phyloP scores from a whole-genome alignment of 192 early-diverging fungal genomes.

The Backusella parvicylindrica region DNA sequence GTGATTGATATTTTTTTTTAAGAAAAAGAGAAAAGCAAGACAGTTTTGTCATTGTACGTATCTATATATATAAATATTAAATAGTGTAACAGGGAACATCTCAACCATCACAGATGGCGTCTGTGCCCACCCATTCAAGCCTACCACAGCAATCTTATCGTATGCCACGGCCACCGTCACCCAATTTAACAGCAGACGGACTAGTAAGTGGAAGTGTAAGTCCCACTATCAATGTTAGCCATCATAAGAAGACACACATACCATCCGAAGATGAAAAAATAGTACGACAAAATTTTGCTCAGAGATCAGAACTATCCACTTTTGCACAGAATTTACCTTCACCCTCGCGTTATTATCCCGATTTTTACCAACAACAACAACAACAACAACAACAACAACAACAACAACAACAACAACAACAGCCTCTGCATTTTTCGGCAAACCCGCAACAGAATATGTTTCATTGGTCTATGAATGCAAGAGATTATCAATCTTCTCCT shows the following conservation, averaged over 20 bases:
- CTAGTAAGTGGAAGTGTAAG: not conserved
- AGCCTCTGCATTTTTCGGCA: constrained; percentile 64
- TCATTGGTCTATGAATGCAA: constrained; percentile 57
- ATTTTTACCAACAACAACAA: constrained; percentile 54
- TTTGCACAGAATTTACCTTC: constrained; percentile 70
- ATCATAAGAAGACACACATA: constrained; percentile 8
- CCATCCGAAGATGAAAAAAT: not conserved
- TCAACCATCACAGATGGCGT: not conserved
- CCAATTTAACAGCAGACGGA: not conserved
- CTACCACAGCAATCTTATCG: not conserved
- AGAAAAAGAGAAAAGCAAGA: not conserved
- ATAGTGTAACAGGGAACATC: not conserved
- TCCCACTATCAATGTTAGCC: constrained; percentile 16
- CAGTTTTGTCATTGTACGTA: not conserved
- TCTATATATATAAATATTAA: not conserved
- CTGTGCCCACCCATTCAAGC: not conserved
- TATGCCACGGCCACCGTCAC: not conserved
- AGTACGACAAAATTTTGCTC: not conserved
- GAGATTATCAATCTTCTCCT: constrained; percentile 50
- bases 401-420: not conserved
- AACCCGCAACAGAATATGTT: constrained; percentile 67
- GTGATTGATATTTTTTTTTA: not conserved
- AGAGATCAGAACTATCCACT: constrained; percentile 38
- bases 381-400: no score
- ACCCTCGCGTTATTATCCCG: constrained; percentile 74